These are phyloP conservation scores for Orbilia oligospora DNA, from an alignment of 2,329 filamentous ascomycete species.

Conservation along the genomic window DNA sequence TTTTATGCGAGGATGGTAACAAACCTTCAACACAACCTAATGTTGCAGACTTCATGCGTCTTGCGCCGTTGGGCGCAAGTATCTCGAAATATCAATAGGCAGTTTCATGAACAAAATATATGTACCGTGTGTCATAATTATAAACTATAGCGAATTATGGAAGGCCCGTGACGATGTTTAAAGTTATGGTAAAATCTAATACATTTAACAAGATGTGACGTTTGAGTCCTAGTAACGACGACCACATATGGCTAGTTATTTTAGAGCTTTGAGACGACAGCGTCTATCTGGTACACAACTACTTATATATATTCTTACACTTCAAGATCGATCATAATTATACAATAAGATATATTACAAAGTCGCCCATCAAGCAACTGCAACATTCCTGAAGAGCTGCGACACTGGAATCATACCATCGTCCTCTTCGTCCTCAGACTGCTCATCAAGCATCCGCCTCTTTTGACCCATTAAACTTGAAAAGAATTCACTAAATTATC, in stretches of 20 bases:
- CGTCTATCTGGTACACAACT: neutral
- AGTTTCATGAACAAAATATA: neutral
- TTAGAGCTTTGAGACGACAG: neutral
- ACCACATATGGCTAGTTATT: neutral
- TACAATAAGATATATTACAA: slow-evolving; percentile 36
- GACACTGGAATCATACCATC: slow-evolving; percentile 66
- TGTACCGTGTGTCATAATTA: no score
- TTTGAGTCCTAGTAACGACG: no score
- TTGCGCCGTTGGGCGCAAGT: no score
- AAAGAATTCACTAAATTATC: slow-evolving; percentile 69
- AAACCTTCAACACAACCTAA: slow-evolving; percentile 25
- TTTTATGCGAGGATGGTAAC: slow-evolving; percentile 37
- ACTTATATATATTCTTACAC: slow-evolving; percentile 37
- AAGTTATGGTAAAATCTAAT: no score
- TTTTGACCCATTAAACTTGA: slow-evolving; percentile 70
- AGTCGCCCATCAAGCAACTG: slow-evolving; percentile 26
- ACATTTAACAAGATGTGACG: no score
- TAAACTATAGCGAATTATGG: no score
- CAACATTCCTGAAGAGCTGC: slow-evolving; percentile 66
- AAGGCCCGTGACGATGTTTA: no score
- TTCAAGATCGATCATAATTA: slow-evolving; percentile 6
- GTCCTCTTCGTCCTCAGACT: slow-evolving; percentile 65
- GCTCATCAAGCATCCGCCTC: slow-evolving; percentile 68
- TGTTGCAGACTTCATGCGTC: neutral
- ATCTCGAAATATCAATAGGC: neutral